Evolutionary conservation across 306 rosid species (phyloP).

Genomic region (Fragaria vesca): DNA sequence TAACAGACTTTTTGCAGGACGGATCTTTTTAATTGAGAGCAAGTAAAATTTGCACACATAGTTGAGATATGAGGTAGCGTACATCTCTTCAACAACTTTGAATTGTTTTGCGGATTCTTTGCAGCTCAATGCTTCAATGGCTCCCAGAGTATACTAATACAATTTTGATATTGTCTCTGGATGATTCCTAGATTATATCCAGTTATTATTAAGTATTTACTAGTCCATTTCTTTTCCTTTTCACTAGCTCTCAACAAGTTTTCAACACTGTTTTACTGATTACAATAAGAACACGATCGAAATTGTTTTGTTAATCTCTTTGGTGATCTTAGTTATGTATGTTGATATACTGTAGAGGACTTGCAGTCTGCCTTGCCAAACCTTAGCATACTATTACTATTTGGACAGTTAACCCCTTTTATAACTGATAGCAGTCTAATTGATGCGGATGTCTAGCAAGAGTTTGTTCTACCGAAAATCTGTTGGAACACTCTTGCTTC

Average conservation of each 20-base stretch:
- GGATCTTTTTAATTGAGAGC: constrained; percentile 81
- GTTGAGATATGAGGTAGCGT: constrained; percentile 18
- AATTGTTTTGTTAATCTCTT: neutral
- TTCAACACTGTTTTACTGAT: neutral
- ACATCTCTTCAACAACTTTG: constrained; percentile 14
- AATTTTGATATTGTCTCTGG: constrained; percentile 7
- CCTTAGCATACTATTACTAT: neutral
- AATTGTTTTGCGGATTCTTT: constrained; percentile 20
- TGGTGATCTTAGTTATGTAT: neutral
- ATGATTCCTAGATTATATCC: constrained; percentile 31
- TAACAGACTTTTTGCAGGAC: constrained; percentile 48
- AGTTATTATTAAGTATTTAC: constrained; percentile 22
- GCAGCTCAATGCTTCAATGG: constrained; percentile 31
- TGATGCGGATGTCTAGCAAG: too few species aligned
- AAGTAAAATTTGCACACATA: constrained; percentile 41
- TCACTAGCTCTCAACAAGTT: neutral
- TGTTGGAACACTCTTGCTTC: too few species aligned
- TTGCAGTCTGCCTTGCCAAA: neutral
- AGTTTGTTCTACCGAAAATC: too few species aligned
- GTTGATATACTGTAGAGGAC: neutral
- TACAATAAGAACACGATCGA: neutral
- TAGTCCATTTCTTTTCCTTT: neutral
- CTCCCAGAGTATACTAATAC: constrained; percentile 13
- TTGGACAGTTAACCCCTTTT: too few species aligned
- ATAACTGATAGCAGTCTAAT: too few species aligned